Evolutionary conservation across 2,329 filamentous ascomycete species (phyloP).

Genomic region (Sporothrix protearum): DNA sequence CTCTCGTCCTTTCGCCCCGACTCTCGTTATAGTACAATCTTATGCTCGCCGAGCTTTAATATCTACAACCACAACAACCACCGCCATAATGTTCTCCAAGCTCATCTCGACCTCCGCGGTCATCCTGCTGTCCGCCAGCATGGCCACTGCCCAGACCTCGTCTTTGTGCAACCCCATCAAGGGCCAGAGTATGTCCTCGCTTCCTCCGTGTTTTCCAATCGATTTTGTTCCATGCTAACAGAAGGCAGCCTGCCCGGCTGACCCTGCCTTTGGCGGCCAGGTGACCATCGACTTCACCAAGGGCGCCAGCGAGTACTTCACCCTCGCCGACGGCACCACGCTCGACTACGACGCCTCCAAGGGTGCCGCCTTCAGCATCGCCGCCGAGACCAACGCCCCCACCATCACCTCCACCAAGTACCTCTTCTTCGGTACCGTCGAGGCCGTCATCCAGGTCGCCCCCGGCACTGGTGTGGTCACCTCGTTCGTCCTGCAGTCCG

Average conservation of each 20-base stretch:
- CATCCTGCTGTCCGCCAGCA: conserved; percentile 45
- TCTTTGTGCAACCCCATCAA: conserved; percentile 55
- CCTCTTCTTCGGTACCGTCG: conserved; percentile 93
- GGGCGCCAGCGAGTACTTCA: conserved; percentile 59
- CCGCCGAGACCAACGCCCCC: conserved; percentile 60
- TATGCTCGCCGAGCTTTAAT: conserved; percentile 15
- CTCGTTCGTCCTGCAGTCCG: conserved; percentile 83
- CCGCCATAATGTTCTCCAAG: conserved; percentile 46
- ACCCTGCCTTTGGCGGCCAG: conserved; percentile 70
- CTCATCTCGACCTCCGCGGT: conserved; percentile 44
- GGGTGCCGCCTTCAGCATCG: conserved; percentile 64
- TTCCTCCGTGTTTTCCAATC: neutral
- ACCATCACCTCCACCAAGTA: conserved; percentile 78
- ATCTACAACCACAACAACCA: conserved; percentile 4
- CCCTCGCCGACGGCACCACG: conserved; percentile 45
- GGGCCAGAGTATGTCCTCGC: conserved; percentile 37
- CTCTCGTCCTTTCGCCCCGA: neutral
- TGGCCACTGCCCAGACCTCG: conserved; percentile 55
- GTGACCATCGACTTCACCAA: conserved; percentile 70
- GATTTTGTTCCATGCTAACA: neutral
- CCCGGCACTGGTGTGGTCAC: conserved; percentile 84
- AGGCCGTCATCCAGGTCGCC: conserved; percentile 73
- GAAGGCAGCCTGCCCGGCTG: conserved; percentile 60
- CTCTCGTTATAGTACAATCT: neutral
- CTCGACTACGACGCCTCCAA: conserved; percentile 45